Evolutionary conservation across 1,284 basidiomycete genomes (phyloP), one percentile per base, ranked within the genome.

Genomic region (Puccinia novopanici): DNA sequence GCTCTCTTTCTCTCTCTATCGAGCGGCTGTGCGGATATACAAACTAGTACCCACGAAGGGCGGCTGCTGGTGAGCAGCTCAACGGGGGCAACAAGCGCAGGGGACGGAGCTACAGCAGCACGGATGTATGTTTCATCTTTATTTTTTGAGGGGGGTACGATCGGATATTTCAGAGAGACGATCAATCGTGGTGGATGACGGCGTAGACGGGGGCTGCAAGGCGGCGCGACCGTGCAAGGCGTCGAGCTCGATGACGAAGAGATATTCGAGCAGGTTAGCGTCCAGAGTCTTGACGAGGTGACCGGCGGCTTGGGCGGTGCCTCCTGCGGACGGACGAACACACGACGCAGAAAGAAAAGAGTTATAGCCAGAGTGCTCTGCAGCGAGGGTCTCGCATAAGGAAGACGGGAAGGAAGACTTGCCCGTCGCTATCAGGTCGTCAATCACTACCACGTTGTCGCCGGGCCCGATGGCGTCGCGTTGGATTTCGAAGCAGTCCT

Each of bases 351-450:
- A 52, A 81, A 79, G 54, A 34, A 63, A 61, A 55, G 34, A 45
- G 13, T 24, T 24, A 10, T 3, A 73, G 30, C 48, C 57, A 12
- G 8, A 1, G 57, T 59, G n/a, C n/a, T n/a, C n/a, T n/a, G n/a
- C n/a, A n/a, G n/a, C n/a, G n/a, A n/a, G n/a, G n/a, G n/a, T n/a
- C n/a, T n/a, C n/a, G n/a, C n/a, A n/a, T n/a, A n/a, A n/a, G n/a
- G n/a, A n/a, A n/a, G n/a, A n/a, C n/a, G n/a, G n/a, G n/a, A n/a
- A n/a, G n/a, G n/a, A n/a, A n/a, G n/a, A n/a, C 88, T 34, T 82
- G 92, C 95, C 95, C 61, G 97, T 99, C 0, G 97, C 97, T 82
- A 99, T 95, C 54, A 99, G 89, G 86, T 99, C 97, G 86, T 99
- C 97, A 45, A 99, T 89, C 68, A 99, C 89, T 57, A 99, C 87